Conservation (phyloP, 768 basidiomycete species). For the Kwoniella pini region DNA sequence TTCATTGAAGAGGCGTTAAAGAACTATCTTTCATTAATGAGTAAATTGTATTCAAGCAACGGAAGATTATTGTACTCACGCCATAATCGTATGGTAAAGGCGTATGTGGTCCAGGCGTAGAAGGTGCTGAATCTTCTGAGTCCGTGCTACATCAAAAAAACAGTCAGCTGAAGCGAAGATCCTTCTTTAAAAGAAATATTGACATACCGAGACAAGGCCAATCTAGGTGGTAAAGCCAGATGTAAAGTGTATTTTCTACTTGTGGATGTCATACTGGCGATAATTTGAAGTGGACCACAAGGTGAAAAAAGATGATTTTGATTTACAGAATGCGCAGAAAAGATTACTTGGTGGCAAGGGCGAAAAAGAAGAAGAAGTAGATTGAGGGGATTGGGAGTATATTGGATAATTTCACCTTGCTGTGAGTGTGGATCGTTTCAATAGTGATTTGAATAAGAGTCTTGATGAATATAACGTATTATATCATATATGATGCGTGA, state of each 20-base stretch:
- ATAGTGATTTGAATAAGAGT: no score
- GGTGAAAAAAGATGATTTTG: no score
- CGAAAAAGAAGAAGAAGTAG: background rate
- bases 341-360: no score
- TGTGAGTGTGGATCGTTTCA: no score
- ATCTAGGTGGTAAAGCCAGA: conserved; percentile 25
- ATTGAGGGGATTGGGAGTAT: no score
- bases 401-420: no score
- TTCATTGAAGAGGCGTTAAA: background rate
- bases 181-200: background rate
- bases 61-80: background rate
- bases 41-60: background rate
- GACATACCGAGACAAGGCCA: conserved; percentile 22
- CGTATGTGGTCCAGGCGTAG: conserved; percentile 38
- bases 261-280: conserved; percentile 5
- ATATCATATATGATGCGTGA: no score
- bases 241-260: conserved; percentile 16
- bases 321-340: background rate
- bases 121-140: conserved; percentile 24
- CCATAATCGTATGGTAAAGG: conserved; percentile 36
- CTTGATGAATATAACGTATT: no score
- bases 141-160: conserved; percentile 7
- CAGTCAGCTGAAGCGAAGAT: background rate
- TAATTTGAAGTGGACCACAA: no score
- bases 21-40: conserved; percentile 1